Evolutionary conservation across 139 green algal genomes (phyloP).

Genomic region (Microglena sp.): DNA sequence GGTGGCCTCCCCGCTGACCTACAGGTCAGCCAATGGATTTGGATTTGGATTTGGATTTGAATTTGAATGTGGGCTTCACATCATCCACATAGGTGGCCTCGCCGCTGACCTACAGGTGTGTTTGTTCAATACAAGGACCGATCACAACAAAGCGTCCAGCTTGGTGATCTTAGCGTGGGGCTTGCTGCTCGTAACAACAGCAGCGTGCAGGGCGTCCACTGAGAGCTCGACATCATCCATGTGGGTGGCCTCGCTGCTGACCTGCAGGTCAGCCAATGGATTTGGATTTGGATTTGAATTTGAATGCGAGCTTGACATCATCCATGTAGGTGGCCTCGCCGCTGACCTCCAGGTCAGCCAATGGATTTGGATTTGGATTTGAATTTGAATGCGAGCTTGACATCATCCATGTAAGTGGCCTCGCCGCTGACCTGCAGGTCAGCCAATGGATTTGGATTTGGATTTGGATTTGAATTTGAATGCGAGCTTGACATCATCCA

Average conservation of each 20-base stretch:
- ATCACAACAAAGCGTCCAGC: too few species aligned
- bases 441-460: too few species aligned
- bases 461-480: too few species aligned
- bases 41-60: too few species aligned
- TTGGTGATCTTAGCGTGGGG: slow-evolving; percentile 77
- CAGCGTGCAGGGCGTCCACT: slow-evolving; percentile 62
- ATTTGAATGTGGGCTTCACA: slow-evolving; percentile 51
- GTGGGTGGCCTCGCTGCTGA: not conserved
- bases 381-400: slow-evolving; percentile 58
- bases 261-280: too few species aligned
- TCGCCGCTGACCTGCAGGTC: slow-evolving; percentile 68
- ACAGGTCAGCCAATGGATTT: too few species aligned
- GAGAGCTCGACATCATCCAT: not conserved
- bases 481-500: not conserved
- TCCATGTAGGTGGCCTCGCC: not conserved
- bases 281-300: too few species aligned
- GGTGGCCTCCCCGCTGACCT: too few species aligned
- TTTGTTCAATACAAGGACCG: too few species aligned
- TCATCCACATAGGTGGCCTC: slow-evolving; percentile 88
- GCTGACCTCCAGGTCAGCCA: too few species aligned
- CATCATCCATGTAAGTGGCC: slow-evolving; percentile 86
- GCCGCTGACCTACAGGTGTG: slow-evolving; percentile 73
- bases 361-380: too few species aligned
- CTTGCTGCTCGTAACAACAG: slow-evolving; percentile 63
- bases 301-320: not conserved